Percentiles rank a stretch among this genome's conserved stretches.
Conservation (phyloP, 345 rosid genomes). For the Cochlearia excelsa region DNA sequence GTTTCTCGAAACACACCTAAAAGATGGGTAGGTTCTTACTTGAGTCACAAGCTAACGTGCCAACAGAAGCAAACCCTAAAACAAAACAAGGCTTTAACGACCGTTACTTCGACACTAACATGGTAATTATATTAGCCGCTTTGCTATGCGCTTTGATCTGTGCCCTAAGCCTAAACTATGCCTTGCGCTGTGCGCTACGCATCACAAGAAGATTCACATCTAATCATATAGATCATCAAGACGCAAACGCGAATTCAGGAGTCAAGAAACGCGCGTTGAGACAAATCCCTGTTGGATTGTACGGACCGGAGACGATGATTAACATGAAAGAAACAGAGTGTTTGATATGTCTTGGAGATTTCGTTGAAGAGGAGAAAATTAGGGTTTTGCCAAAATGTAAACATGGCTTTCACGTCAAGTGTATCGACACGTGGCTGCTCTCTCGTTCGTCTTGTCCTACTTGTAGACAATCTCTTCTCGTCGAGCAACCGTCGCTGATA, state of each 20-base stretch:
- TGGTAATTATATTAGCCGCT: conserved; percentile 73
- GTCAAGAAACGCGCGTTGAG: conserved; percentile 53
- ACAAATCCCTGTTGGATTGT: conserved; percentile 51
- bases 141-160: conserved; percentile 63
- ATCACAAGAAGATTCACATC: conserved; percentile 44
- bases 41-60: conserved; percentile 25
- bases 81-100: conserved; percentile 17
- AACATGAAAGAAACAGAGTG: conserved; percentile 58
- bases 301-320: conserved; percentile 33
- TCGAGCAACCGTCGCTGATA: conserved; percentile 35
- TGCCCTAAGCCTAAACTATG: conserved; percentile 64
- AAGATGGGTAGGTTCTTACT: conserved; percentile 32
- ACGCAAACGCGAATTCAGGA: conserved; percentile 38
- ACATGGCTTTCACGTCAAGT: conserved; percentile 70
- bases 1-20: conserved; percentile 12
- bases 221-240: conserved; percentile 23
- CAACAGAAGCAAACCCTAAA: conserved; percentile 24
- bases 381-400: conserved; percentile 66
- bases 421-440: conserved; percentile 65
- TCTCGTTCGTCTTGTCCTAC: conserved; percentile 70
- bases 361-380: conserved; percentile 59
- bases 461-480: conserved; percentile 58
- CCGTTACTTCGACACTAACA: conserved; percentile 62
- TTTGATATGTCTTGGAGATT: conserved; percentile 70
- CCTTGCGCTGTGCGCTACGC: conserved; percentile 54